phyloP scores from a whole-genome alignment of 176 grass and related monocot species.

The Dactylis glomerata region DNA sequence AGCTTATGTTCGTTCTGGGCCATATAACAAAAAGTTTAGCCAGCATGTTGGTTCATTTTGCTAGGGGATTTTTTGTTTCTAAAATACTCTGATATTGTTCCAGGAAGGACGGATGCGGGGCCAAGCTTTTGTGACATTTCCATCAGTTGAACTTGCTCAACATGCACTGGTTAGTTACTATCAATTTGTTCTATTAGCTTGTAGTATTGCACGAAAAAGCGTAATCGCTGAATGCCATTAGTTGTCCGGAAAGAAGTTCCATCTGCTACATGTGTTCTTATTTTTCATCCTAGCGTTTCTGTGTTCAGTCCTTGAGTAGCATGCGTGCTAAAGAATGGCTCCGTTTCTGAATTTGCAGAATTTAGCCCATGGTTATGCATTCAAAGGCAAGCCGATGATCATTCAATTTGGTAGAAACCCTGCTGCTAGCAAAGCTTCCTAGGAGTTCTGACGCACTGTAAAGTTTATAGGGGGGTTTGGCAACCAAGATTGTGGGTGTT shows the following conservation, averaged over 20 bases:
- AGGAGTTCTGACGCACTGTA: constrained; percentile 11
- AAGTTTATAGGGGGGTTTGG: not conserved
- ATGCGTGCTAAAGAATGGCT: not conserved
- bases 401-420: constrained; percentile 92
- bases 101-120: constrained; percentile 91
- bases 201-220: not conserved
- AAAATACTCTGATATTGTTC: constrained; percentile 26
- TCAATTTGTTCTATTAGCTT: not conserved
- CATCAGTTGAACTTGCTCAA: constrained; percentile 66
- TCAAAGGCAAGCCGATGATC: constrained; percentile 91
- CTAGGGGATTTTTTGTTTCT: constrained; percentile 4
- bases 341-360: constrained; percentile 58
- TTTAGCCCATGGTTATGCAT: constrained; percentile 80
- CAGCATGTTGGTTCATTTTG: not conserved
- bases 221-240: not conserved
- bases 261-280: not conserved
- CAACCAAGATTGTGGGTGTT: not conserved
- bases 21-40: not conserved
- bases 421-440: constrained; percentile 59
- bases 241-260: not conserved
- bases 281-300: not conserved
- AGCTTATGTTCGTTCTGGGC: not conserved
- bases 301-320: not conserved
- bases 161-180: constrained; percentile 60
- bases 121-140: constrained; percentile 97